Evolutionary conservation across 352 stramenopile species (phyloP).

Genomic region (Phytophthora cajani): DNA sequence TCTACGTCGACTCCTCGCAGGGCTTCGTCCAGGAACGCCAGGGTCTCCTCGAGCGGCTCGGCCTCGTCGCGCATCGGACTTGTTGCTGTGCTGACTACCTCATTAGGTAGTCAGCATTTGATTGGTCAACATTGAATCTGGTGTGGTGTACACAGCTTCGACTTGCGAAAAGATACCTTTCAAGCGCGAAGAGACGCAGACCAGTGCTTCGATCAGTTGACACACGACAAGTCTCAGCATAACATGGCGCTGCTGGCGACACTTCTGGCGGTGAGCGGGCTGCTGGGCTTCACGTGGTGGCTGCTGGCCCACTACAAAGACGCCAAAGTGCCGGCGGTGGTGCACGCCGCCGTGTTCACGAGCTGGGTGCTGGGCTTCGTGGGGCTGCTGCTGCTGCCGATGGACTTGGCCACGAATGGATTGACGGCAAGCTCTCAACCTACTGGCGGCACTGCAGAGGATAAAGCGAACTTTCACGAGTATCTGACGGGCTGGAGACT

Average conservation of each 20-base stretch:
- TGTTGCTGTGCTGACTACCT: neutral
- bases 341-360: constrained; percentile 56
- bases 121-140: constrained; percentile 7
- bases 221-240: constrained; percentile 31
- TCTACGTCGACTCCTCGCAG: neutral
- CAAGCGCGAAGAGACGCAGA: constrained; percentile 19
- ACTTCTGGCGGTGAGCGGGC: constrained; percentile 46
- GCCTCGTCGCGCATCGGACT: neutral
- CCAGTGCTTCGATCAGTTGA: constrained; percentile 6
- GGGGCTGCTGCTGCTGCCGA: constrained; percentile 63
- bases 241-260: constrained; percentile 53
- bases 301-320: constrained; percentile 69
- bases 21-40: constrained; percentile 2
- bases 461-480: constrained; percentile 10
- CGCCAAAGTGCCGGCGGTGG: constrained; percentile 38
- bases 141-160: constrained; percentile 2
- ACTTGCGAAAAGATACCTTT: constrained; percentile 8
- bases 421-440: constrained; percentile 19
- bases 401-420: constrained; percentile 61
- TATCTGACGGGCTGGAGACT: constrained; percentile 56
- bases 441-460: neutral
- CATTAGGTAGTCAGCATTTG: neutral
- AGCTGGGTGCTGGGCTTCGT: constrained; percentile 71
- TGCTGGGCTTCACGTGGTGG: constrained; percentile 71
- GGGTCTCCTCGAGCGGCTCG: neutral